phyloP scores from a whole-genome alignment of 2,329 filamentous ascomycete species.

The Fusarium sororula region DNA sequence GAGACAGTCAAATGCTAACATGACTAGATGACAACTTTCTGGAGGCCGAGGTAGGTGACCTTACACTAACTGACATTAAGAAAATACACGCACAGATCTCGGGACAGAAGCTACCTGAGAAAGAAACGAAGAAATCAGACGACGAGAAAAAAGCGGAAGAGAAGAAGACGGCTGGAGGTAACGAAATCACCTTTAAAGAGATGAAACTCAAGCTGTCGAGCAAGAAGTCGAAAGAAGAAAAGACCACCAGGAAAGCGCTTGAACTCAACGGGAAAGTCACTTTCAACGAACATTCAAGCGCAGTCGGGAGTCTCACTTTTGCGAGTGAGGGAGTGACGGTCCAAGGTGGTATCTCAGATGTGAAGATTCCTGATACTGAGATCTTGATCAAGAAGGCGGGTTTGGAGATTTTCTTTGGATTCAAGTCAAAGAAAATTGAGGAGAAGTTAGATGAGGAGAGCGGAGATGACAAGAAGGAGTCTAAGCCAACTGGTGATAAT shows the following conservation, averaged over 20 bases:
- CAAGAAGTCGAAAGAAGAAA: background rate
- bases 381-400: background rate
- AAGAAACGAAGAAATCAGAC: background rate
- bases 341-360: background rate
- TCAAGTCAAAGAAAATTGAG: background rate
- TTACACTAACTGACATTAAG: background rate
- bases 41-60: background rate
- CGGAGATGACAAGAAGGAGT: accelerated
- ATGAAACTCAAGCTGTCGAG: background rate
- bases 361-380: background rate
- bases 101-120: background rate
- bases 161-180: background rate
- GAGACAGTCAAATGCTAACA: accelerated
- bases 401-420: background rate
- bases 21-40: background rate
- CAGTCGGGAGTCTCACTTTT: background rate
- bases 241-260: background rate
- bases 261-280: background rate
- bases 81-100: background rate
- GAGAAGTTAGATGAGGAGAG: background rate
- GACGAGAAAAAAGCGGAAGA: background rate
- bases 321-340: background rate
- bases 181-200: background rate
- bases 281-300: background rate
- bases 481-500: background rate